Conservation (phyloP, 139 green algal species). For the Tetraselmis striata region DNA sequence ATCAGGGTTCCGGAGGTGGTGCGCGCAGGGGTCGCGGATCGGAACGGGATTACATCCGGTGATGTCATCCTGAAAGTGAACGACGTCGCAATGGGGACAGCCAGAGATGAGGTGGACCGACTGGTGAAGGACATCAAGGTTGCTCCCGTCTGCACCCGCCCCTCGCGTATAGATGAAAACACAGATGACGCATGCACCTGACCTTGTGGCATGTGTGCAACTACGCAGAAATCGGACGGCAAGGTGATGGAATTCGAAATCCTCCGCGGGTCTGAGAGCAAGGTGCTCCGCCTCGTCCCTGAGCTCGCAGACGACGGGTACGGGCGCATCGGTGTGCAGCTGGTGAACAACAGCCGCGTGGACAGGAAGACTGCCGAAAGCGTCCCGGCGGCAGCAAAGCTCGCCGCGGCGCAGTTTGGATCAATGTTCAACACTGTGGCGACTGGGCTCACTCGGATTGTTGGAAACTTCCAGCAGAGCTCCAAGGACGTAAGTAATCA, state of each 20-base stretch:
- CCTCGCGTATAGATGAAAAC: too few relatives aligned
- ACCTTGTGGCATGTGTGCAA: too few relatives aligned
- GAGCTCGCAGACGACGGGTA: conserved; percentile 40
- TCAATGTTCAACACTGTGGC: not conserved
- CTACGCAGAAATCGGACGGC: not conserved
- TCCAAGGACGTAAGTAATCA: not conserved
- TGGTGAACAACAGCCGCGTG: conserved; percentile 65
- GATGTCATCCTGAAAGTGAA: conserved; percentile 74
- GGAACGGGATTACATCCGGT: conserved; percentile 54
- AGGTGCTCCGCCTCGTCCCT: conserved; percentile 10
- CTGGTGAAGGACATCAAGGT: conserved; percentile 64
- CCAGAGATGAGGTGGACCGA: conserved; percentile 21
- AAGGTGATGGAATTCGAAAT: conserved; percentile 24
- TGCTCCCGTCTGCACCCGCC: too few relatives aligned
- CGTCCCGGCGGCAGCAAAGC: not conserved
- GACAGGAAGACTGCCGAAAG: conserved; percentile 22
- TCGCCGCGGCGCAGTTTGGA: not conserved
- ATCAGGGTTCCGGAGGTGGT: conserved; percentile 63
- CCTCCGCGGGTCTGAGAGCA: conserved; percentile 9
- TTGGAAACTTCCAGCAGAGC: not conserved
- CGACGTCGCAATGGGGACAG: conserved; percentile 31
- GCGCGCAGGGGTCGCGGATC: conserved; percentile 36
- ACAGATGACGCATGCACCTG: too few relatives aligned
- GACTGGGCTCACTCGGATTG: not conserved
- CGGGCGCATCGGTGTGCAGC: conserved; percentile 83